Percentiles rank a stretch among this genome's conserved stretches.
phyloP scores from a whole-genome alignment of 768 basidiomycete genomes.

The Suillus occidentalis region DNA sequence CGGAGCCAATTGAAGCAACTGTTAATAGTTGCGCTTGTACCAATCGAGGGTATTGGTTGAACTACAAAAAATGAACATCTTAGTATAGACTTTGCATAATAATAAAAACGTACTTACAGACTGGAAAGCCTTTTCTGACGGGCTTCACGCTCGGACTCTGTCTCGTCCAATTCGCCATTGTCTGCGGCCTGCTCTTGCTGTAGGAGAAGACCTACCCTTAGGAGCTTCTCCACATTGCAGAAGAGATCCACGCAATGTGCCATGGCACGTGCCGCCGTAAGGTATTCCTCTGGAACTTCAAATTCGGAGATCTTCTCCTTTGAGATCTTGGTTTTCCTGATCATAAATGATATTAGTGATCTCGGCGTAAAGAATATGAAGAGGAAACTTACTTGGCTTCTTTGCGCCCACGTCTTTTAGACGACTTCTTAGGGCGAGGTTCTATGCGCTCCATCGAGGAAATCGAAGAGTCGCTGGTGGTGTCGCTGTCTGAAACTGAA shows the following conservation, averaged over 20 bases:
- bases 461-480: neutral
- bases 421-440: neutral
- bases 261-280: neutral
- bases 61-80: neutral
- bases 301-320: neutral
- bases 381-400: neutral
- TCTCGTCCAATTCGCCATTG: neutral
- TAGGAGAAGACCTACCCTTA: neutral
- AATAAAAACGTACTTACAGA: neutral
- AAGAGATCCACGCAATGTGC: neutral
- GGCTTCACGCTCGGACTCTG: neutral
- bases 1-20: neutral
- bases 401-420: neutral
- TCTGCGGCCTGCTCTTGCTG: neutral
- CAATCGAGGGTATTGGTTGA: neutral
- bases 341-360: neutral
- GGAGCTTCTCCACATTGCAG: neutral
- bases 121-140: neutral
- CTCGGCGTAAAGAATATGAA: neutral
- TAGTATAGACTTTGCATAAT: neutral
- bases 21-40: neutral
- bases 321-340: neutral
- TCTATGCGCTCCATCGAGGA: neutral
- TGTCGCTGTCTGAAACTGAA: neutral
- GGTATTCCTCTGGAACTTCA: neutral